Conservation (phyloP, 345 rosid genomes). For the Capsella bursapastoris region DNA sequence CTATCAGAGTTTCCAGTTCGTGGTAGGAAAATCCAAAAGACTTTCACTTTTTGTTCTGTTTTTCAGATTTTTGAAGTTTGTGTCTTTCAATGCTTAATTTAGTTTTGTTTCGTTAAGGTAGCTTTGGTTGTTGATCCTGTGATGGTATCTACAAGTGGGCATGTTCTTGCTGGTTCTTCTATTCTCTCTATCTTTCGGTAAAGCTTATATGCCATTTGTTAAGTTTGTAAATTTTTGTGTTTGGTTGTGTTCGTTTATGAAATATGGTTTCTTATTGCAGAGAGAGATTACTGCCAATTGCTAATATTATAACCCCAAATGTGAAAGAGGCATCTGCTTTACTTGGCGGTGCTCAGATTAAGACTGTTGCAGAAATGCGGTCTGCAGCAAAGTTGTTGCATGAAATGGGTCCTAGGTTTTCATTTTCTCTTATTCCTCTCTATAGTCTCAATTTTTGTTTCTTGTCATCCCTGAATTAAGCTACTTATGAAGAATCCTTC, state of each 20-base stretch:
- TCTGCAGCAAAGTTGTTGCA: conserved; percentile 76
- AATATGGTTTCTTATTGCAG: conserved; percentile 51
- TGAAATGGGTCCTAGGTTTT: conserved; percentile 83
- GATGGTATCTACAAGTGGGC: conserved; percentile 97
- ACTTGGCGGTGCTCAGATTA: conserved; percentile 63
- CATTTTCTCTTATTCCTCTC: conserved; percentile 20
- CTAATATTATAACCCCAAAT: conserved; percentile 90
- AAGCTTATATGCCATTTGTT: conserved; percentile 27
- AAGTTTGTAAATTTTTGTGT: conserved; percentile 2
- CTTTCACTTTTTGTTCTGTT: conserved; percentile 11
- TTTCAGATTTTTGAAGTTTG: background rate
- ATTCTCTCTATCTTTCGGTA: conserved; percentile 68
- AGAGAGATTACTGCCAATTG: conserved; percentile 81
- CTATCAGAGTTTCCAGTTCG: conserved; percentile 65
- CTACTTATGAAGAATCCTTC: background rate
- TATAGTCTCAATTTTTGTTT: background rate
- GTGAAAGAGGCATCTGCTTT: conserved; percentile 89
- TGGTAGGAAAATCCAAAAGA: conserved; percentile 51
- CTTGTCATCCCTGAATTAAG: background rate
- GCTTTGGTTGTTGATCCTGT: conserved; percentile 99
- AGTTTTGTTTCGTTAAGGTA: conserved; percentile 52
- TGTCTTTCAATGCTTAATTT: conserved; percentile 13
- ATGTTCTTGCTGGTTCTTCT: conserved; percentile 81
- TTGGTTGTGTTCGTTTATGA: background rate
- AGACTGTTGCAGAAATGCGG: conserved; percentile 76